These are phyloP conservation scores for Codiaeum variegatum DNA, from an alignment of 441 rosid genomes.

Conservation along the genomic window DNA sequence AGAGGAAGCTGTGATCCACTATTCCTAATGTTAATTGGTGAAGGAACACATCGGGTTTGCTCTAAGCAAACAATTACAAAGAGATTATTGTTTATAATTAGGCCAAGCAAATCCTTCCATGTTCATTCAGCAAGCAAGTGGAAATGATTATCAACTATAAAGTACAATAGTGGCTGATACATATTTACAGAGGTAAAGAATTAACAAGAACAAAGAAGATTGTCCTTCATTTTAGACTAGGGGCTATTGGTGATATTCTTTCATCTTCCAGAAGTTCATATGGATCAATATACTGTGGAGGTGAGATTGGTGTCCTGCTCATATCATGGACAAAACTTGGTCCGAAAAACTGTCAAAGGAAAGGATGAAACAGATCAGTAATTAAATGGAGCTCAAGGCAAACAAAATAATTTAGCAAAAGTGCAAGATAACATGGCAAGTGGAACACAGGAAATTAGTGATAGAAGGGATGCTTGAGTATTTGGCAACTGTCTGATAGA, in stretches of 20 bases:
- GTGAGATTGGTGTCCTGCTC: slow-evolving; percentile 33
- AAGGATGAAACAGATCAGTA: slow-evolving; percentile 1
- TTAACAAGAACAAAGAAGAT: slow-evolving; percentile 17
- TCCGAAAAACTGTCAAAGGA: slow-evolving; percentile 62
- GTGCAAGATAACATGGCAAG: no score
- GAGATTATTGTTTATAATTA: no score
- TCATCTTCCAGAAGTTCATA: slow-evolving; percentile 79
- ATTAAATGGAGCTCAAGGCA: background rate
- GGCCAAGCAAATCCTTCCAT: no score
- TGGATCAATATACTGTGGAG: slow-evolving; percentile 71
- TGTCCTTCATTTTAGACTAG: slow-evolving; percentile 48
- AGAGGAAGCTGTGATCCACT: no score
- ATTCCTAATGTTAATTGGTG: no score
- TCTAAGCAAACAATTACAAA: no score
- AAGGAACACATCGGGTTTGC: no score
- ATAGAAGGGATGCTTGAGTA: no score
- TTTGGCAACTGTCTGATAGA: no score
- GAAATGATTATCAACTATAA: background rate
- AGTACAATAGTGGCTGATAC: slow-evolving; percentile 14
- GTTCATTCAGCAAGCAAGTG: background rate
- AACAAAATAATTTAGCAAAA: background rate
- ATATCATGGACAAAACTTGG: slow-evolving; percentile 66
- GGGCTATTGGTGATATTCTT: slow-evolving; percentile 68
- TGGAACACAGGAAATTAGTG: no score
- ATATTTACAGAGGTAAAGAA: slow-evolving; percentile 26